A percentile compares a stretch with the other conserved stretches of the same genome.
These are phyloP conservation scores for Micractinium sp. DNA, from an alignment of 139 green algal species.

Conservation along the genomic window DNA sequence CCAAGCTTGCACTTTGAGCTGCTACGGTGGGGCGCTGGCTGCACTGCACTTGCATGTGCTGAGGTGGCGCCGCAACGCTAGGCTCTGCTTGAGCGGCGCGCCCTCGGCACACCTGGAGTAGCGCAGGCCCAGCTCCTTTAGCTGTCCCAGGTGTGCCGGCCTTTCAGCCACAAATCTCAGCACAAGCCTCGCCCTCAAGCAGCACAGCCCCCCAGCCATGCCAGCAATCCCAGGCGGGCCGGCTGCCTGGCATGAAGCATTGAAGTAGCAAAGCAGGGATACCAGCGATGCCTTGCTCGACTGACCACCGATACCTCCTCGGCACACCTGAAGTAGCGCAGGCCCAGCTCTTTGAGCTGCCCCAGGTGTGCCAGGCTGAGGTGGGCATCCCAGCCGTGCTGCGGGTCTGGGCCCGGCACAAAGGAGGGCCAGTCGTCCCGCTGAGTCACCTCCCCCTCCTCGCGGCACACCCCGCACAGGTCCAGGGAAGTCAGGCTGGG, in stretches of 20 bases:
- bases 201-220: too few species aligned
- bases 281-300: too few species aligned
- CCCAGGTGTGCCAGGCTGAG: neutral
- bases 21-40: too few species aligned
- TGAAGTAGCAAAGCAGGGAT: too few species aligned
- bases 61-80: too few species aligned
- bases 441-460: neutral
- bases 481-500: neutral
- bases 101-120: slow-evolving; percentile 8
- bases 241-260: too few species aligned
- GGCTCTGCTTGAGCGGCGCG: too few species aligned
- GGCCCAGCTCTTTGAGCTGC: neutral
- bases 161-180: too few species aligned
- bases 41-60: too few species aligned
- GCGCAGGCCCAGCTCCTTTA: neutral
- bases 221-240: neutral
- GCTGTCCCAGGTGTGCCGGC: neutral
- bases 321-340: slow-evolving; percentile 7
- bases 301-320: too few species aligned
- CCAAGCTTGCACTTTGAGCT: too few species aligned
- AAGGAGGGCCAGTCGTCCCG: slow-evolving; percentile 1
- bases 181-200: too few species aligned
- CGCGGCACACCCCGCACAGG: neutral
- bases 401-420: neutral
- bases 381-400: neutral